Conservation (phyloP, 2,329 filamentous ascomycete species). For the Periconia digitata region DNA sequence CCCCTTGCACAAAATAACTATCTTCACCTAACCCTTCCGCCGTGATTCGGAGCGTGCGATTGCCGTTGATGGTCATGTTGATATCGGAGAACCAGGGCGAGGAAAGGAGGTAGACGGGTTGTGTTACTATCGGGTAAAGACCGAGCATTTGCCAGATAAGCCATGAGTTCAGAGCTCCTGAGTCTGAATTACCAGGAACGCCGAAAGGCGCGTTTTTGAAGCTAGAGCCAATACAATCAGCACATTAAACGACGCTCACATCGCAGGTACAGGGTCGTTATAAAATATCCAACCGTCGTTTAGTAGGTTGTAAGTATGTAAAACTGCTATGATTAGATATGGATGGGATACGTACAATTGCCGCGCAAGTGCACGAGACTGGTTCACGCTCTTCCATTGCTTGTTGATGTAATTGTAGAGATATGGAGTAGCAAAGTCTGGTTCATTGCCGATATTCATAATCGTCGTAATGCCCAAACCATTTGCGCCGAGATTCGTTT, state of each 20-base stretch:
- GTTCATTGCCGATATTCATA: constrained; percentile 59
- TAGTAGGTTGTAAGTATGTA: no score
- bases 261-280: no score
- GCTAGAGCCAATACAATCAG: no score
- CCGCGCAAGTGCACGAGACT: constrained; percentile 29
- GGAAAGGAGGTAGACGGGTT: constrained; percentile 66
- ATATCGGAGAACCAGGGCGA: constrained; percentile 50
- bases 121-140: constrained; percentile 59
- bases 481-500: constrained; percentile 38
- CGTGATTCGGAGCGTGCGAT: constrained; percentile 55
- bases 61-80: constrained; percentile 58
- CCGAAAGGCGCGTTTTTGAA: constrained; percentile 33
- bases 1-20: constrained; percentile 62
- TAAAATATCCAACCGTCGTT: no score
- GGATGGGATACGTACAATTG: constrained; percentile 30
- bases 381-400: constrained; percentile 42
- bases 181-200: constrained; percentile 47
- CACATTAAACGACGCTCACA: no score
- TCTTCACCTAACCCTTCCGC: constrained; percentile 53
- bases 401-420: constrained; percentile 49
- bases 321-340: constrained; percentile 3
- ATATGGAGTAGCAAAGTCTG: constrained; percentile 65
- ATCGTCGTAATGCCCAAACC: constrained; percentile 53
- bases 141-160: constrained; percentile 51
- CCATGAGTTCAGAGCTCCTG: constrained; percentile 52